Percentiles rank a stretch among this genome's conserved stretches.
Conservation (phyloP, 1,139 yeast species). For the Meyerozyma smithsonii region DNA sequence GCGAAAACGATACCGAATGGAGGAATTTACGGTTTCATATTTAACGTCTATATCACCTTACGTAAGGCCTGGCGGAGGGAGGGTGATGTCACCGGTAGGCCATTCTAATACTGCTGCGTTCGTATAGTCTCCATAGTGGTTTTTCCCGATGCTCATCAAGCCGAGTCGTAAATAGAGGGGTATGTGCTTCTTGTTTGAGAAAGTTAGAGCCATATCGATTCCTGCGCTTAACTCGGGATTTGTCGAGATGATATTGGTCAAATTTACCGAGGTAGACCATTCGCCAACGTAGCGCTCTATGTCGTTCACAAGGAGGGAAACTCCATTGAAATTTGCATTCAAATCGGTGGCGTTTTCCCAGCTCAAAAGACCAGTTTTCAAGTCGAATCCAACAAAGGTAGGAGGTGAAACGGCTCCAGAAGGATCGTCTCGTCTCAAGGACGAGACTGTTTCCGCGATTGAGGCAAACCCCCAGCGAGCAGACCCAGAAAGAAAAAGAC, state of each 20-base stretch:
- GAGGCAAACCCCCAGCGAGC: conserved; percentile 94
- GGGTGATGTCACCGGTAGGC: conserved; percentile 51
- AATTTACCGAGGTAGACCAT: conserved; percentile 32
- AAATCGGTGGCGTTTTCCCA: conserved; percentile 24
- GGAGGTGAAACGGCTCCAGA: conserved; percentile 62
- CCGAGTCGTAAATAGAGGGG: conserved; percentile 54
- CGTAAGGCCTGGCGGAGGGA: conserved; percentile 18
- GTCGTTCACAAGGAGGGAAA: conserved; percentile 70
- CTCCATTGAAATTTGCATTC: conserved; percentile 31
- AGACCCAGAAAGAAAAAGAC: conserved; percentile 77
- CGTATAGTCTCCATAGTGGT: conserved; percentile 48
- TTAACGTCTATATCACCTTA: neutral
- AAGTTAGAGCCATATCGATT: conserved; percentile 11
- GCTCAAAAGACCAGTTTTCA: conserved; percentile 24
- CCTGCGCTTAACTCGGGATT: conserved; percentile 20
- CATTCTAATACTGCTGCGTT: conserved; percentile 52
- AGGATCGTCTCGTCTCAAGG: conserved; percentile 74
- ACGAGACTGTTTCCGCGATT: conserved; percentile 69
- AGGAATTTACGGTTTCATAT: no score
- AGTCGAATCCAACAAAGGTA: conserved; percentile 31
- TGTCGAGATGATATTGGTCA: conserved; percentile 31
- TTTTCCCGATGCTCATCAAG: conserved; percentile 36
- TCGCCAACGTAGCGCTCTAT: conserved; percentile 67
- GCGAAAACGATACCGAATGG: neutral
- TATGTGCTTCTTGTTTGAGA: conserved; percentile 24